Percentiles rank a stretch among this genome's conserved stretches.
Conservation (phyloP, 495 filamentous ascomycete species). For the Lichenothelia convexa region DNA sequence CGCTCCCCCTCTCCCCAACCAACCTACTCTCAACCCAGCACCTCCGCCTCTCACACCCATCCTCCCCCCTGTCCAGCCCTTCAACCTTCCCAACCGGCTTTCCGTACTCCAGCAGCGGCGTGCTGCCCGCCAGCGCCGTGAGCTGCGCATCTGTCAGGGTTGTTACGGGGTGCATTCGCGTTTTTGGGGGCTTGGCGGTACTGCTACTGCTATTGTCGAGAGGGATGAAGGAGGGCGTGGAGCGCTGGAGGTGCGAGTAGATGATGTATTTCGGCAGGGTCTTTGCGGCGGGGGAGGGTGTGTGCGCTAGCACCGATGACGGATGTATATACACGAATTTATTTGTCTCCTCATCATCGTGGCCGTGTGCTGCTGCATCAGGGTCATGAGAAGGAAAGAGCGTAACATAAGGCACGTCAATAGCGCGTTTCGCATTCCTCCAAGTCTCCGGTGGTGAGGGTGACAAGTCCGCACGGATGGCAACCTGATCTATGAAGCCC, state of each 20-base stretch:
- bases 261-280: conserved; percentile 73
- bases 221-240: conserved; percentile 28
- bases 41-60: conserved; percentile 38
- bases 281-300: conserved; percentile 38
- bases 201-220: conserved; percentile 16
- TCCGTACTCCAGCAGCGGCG: conserved; percentile 64
- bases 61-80: conserved; percentile 28
- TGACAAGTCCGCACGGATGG: conserved; percentile 75
- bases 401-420: conserved; percentile 79
- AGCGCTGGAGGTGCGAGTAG: conserved; percentile 68
- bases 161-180: conserved; percentile 76
- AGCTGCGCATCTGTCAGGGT: conserved; percentile 56
- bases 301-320: conserved; percentile 54
- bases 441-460: conserved; percentile 51
- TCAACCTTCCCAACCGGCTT: conserved; percentile 79
- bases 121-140: conserved; percentile 64
- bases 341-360: conserved; percentile 20
- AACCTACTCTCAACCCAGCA: conserved; percentile 67
- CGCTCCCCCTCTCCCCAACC: conserved; percentile 41
- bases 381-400: conserved; percentile 47
- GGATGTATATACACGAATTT: conserved; percentile 71
- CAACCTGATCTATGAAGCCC: conserved; percentile 89
- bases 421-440: conserved; percentile 59
- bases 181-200: conserved; percentile 43
- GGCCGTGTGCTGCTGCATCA: neutral